Conservation (phyloP, 805 yeast genomes). For the Ogataea nitratoaversa region DNA sequence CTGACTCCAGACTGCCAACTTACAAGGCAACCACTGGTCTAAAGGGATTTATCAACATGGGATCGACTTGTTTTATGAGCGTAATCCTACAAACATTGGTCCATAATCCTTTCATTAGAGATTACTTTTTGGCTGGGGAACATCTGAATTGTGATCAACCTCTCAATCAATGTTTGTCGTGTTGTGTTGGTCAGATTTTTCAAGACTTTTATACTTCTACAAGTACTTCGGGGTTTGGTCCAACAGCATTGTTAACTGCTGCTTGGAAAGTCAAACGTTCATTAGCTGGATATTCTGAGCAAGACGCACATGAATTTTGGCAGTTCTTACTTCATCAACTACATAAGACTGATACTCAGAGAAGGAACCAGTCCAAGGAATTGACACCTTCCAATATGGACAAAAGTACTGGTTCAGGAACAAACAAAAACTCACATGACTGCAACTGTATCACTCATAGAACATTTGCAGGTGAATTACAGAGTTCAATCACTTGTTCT, state of each 20-base stretch:
- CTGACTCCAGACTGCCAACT: conserved; percentile 40
- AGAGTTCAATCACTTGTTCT: conserved; percentile 73
- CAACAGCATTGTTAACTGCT: conserved; percentile 74
- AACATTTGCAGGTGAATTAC: conserved; percentile 77
- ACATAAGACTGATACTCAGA: conserved; percentile 46
- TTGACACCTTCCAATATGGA: conserved; percentile 17
- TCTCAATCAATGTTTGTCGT: conserved; percentile 61
- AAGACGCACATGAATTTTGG: conserved; percentile 98
- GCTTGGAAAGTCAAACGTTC: conserved; percentile 83
- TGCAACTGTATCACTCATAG: conserved; percentile 83
- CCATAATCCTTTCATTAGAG: conserved; percentile 84
- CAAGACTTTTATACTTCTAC: conserved; percentile 66
- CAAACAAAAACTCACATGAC: conserved; percentile 3
- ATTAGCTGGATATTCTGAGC: conserved; percentile 94
- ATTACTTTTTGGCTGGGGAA: conserved; percentile 69
- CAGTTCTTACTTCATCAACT: conserved; percentile 85
- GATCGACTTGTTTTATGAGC: conserved; percentile 96
- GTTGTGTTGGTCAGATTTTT: conserved; percentile 79
- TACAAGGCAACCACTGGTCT: conserved; percentile 68
- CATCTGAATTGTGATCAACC: conserved; percentile 53
- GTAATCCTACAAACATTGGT: conserved; percentile 83
- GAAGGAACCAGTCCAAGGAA: conserved; percentile 23
- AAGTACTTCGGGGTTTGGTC: conserved; percentile 67
- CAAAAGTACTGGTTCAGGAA: background rate
- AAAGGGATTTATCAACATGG: conserved; percentile 87